These are phyloP conservation scores for Venturiaceae sp. DNA, from an alignment of 2,329 filamentous ascomycete genomes.

Conservation along the genomic window DNA sequence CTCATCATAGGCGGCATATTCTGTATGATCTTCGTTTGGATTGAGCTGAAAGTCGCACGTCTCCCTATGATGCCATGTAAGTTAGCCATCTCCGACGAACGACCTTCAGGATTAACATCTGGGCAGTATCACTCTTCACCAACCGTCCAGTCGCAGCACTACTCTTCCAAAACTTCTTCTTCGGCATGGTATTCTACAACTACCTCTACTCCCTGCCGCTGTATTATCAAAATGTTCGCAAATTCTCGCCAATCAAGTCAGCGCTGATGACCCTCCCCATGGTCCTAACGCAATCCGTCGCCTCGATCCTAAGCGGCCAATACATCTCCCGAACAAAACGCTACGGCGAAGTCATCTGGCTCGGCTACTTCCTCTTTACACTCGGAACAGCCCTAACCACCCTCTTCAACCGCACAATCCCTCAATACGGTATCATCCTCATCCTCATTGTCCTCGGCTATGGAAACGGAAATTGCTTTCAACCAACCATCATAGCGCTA, in stretches of 20 bases:
- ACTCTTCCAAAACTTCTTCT: constrained; percentile 48
- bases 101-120: background rate
- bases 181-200: constrained; percentile 50
- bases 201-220: constrained; percentile 53
- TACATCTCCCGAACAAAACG: constrained; percentile 48
- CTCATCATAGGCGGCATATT: constrained; percentile 39
- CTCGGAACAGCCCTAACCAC: constrained; percentile 44
- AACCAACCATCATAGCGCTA: constrained; percentile 27
- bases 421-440: constrained; percentile 26
- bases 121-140: constrained; percentile 41
- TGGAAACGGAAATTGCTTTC: constrained; percentile 44
- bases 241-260: constrained; percentile 35
- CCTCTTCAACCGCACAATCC: constrained; percentile 35
- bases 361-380: constrained; percentile 37
- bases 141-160: constrained; percentile 44
- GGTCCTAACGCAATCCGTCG: constrained; percentile 35
- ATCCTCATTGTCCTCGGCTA: constrained; percentile 44
- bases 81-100: background rate
- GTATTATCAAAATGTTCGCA: constrained; percentile 50
- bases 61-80: constrained; percentile 47
- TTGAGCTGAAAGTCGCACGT: constrained; percentile 45
- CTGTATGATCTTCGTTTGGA: constrained; percentile 39
- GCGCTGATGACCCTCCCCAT: constrained; percentile 43
- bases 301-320: constrained; percentile 41
- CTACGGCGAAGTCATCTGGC: constrained; percentile 50